Base-by-base conservation (phyloP, 768 basidiomycete species). In the Tricholoma furcatifolium region DNA sequence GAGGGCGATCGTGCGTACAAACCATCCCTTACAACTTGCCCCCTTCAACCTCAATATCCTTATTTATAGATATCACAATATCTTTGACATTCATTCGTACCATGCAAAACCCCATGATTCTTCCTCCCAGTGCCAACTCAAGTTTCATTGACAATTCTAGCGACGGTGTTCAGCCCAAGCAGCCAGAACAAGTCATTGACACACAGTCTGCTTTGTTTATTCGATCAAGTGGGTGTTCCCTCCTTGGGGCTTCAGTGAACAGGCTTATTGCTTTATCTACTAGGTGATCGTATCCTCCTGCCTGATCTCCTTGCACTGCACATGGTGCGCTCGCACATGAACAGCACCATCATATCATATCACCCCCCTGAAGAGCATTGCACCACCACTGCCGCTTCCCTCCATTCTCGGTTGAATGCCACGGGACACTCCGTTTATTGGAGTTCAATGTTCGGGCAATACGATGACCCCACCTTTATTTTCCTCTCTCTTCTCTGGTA, bases 401-500 rank as follows among this genome's bases (percentile, higher is more conserved):
- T 79, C 18, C 69, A 73, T 46, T 55, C 62, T 6, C 70, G 77
- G 1, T 58, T 77, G n/a, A 62, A 65, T 12, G 62, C 70, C 17
- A 71, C 69, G 0, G 74, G 76, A 4, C 67, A 65, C 18, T 74
- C 74, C 0, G 76, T 78, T 2, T 77, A 79, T 55, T 79, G 77
- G 77, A 68, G 67, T 44, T 66, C 67, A 14, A 74, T 78, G 41
- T 80, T 70, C 63, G 65, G 56, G 11, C 62, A 63, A 8, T 67
- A 70, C 47, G 45, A 68, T 4, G 83, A 84, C 51, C 79, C 82
- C 6, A 84, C 82, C 0, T 82, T 83, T 50, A 59, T 84, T 8
- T 68, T 84, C 41, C 57, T 84, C 6, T 69, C 76, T 42, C 65
- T 78, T 6, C 62, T 84, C 20, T 84, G 83, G 83, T 82, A 82